Base-by-base conservation (phyloP, 371 early-diverging fungal species). In the Capniomyces stellatus region DNA sequence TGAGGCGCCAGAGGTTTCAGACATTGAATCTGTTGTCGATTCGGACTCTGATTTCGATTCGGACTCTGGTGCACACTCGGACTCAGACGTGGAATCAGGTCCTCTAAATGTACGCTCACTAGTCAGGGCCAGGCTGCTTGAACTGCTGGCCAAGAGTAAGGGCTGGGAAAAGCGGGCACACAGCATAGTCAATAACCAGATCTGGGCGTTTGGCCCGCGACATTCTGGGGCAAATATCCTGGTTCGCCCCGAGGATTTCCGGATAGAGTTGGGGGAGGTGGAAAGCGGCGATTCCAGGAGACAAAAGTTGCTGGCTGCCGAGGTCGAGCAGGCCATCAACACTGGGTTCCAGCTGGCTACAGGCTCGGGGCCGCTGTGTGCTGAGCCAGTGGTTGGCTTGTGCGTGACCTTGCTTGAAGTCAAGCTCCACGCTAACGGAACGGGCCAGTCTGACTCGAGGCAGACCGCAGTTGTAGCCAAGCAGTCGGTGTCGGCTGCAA, bases 271-370 rank as follows among this genome's bases (percentile, higher is more conserved):
- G n/a, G n/a, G n/a, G n/a, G n/a, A n/a, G n/a, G n/a, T n/a, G n/a
- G n/a, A n/a, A n/a, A n/a, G n/a, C n/a, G n/a, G n/a, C n/a, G n/a
- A n/a, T n/a, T n/a, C n/a, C n/a, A n/a, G n/a, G n/a, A n/a, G n/a
- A n/a, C n/a, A n/a, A n/a, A n/a, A n/a, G n/a, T n/a, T n/a, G n/a
- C n/a, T n/a, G n/a, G n/a, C n/a, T n/a, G n/a, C n/a, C n/a, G n/a
- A n/a, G n/a, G n/a, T n/a, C n/a, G n/a, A n/a, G 35, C 82, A 83
- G 66, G 70, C 76, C 54, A 74, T 98, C 21, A 71, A 75, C n/a
- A 79, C 88, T 18, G 97, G 91, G 0, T 98, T 97, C 77, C 96
- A 97, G 67, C 67, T 94, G n/a, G 82, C 90, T 1, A 85, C 90
- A 2, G 64, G 78, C 19, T 68, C 77, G 0, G 98, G 98, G 1